Evolutionary conservation across 805 yeast species (phyloP).

Genomic region (Ogataea dorogensis): DNA sequence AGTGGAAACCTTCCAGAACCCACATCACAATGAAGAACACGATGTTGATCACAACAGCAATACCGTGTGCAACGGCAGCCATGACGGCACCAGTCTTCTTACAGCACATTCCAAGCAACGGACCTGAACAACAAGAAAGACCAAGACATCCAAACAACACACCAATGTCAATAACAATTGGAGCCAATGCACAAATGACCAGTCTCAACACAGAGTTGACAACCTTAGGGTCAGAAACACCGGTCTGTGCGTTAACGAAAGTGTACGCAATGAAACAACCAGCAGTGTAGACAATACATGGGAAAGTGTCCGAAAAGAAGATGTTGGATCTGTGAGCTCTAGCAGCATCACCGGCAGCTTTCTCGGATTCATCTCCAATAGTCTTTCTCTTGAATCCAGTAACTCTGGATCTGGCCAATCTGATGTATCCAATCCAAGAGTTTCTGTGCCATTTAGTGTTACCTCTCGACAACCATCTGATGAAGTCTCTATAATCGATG

Average conservation of each 20-base stretch:
- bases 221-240: slow-evolving; percentile 53
- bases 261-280: slow-evolving; percentile 80
- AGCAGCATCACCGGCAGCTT: slow-evolving; percentile 77
- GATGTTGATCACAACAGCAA: slow-evolving; percentile 85
- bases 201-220: slow-evolving; percentile 75
- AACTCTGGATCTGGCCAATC: slow-evolving; percentile 79
- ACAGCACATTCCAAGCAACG: slow-evolving; percentile 90
- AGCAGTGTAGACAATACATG: slow-evolving; percentile 71
- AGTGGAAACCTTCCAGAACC: slow-evolving; percentile 92
- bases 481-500: slow-evolving; percentile 91
- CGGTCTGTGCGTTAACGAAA: slow-evolving; percentile 81
- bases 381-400: slow-evolving; percentile 81
- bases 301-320: slow-evolving; percentile 67
- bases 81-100: slow-evolving; percentile 93
- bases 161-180: slow-evolving; percentile 89
- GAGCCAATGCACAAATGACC: slow-evolving; percentile 81
- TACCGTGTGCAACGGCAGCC: slow-evolving; percentile 95
- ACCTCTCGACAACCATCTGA: slow-evolving; percentile 90
- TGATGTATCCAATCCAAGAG: slow-evolving; percentile 83
- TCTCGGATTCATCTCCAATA: slow-evolving; percentile 76
- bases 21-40: slow-evolving; percentile 93
- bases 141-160: slow-evolving; percentile 71
- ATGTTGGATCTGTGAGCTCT: slow-evolving; percentile 81
- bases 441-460: slow-evolving; percentile 85
- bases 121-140: slow-evolving; percentile 96